A percentile compares a stretch with the other conserved stretches of the same genome.
These are phyloP conservation scores for Ambrosia artemisiifolia DNA, from an alignment of 129 eudicot species.

Conservation along the genomic window DNA sequence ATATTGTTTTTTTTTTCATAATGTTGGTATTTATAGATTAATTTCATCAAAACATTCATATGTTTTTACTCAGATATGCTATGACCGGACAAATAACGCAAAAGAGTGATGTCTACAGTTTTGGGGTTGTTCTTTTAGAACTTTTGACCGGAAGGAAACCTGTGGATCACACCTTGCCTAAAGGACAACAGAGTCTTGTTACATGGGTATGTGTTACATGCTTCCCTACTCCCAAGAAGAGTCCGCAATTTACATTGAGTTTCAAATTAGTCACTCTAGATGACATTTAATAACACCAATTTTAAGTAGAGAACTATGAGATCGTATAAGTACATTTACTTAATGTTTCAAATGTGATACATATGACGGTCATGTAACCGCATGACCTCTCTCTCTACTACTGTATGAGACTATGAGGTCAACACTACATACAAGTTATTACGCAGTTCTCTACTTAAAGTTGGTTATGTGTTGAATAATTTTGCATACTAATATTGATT, in stretches of 20 bases:
- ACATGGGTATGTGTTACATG: slow-evolving; percentile 55
- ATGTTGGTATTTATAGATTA: background rate
- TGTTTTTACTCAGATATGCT: slow-evolving; percentile 31
- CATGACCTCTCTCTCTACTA: too few species aligned
- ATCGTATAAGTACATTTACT: too few species aligned
- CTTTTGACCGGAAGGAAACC: slow-evolving; percentile 47
- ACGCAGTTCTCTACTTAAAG: too few species aligned
- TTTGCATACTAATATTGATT: background rate
- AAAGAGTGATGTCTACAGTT: slow-evolving; percentile 54
- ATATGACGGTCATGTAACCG: too few species aligned
- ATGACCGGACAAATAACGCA: slow-evolving; percentile 41
- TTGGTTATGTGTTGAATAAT: background rate
- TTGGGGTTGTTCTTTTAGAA: slow-evolving; percentile 51
- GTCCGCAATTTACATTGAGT: background rate
- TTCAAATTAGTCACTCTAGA: background rate
- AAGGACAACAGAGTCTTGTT: slow-evolving; percentile 84
- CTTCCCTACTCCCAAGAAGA: background rate
- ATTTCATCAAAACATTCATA: slow-evolving; percentile 3
- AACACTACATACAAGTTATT: too few species aligned
- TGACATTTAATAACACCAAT: too few species aligned
- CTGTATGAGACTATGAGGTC: too few species aligned
- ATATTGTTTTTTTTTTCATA: background rate
- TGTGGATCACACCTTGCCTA: slow-evolving; percentile 84
- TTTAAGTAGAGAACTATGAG: too few species aligned
- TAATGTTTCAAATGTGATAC: too few species aligned